Percentiles rank a stretch among this genome's conserved stretches.
phyloP scores from a whole-genome alignment of 106 monocot species.

The Gastrodia elata region DNA sequence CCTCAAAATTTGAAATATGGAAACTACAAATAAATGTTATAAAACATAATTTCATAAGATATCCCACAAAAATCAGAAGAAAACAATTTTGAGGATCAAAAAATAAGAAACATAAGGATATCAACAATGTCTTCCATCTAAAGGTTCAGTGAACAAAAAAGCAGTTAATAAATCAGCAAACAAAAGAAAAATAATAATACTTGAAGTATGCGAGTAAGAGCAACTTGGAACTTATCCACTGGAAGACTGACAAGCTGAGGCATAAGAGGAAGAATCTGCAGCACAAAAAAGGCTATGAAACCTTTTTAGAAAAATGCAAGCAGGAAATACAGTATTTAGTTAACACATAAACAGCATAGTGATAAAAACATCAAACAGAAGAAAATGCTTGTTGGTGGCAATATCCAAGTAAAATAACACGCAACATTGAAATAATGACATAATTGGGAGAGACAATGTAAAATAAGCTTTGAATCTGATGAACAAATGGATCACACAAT shows the following conservation, averaged over 20 bases:
- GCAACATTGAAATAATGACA: not conserved
- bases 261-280: conserved; percentile 55
- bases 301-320: not conserved
- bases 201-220: conserved; percentile 54
- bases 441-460: not conserved
- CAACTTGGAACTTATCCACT: conserved; percentile 64
- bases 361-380: not conserved
- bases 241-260: conserved; percentile 80
- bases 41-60: not conserved
- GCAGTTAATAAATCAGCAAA: not conserved
- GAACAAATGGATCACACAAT: not conserved
- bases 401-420: not conserved
- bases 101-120: not conserved
- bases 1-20: not conserved
- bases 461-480: not conserved
- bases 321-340: not conserved
- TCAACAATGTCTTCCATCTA: not conserved
- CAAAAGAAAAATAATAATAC: conserved; percentile 21
- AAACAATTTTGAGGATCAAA: not conserved
- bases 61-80: not conserved
- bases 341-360: not conserved
- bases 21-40: not conserved
- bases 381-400: not conserved
- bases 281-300: conserved; percentile 8
- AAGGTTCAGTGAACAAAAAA: not conserved